phyloP scores from a whole-genome alignment of 2,329 filamentous ascomycete species.

The Fusarium mexicanum region DNA sequence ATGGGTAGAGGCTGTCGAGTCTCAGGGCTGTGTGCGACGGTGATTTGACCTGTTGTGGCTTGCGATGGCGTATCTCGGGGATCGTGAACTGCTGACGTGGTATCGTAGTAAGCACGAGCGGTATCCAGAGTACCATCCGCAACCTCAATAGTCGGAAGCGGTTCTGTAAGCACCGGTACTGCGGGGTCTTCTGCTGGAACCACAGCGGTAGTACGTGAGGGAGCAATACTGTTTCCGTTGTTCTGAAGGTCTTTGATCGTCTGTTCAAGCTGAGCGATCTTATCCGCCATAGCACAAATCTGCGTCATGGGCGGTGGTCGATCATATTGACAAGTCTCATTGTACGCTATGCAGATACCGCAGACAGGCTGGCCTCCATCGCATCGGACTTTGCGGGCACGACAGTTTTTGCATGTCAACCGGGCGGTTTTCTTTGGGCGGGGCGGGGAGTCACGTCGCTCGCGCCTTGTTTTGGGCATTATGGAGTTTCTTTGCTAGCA shows the following conservation, averaged over 20 bases:
- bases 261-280: neutral
- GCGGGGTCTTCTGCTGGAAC: accelerated
- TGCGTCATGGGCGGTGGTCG: neutral
- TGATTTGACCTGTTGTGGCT: neutral
- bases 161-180: accelerated
- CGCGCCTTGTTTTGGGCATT: neutral
- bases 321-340: neutral
- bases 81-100: neutral
- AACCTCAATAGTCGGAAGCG: neutral
- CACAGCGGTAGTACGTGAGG: accelerated
- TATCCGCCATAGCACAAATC: neutral
- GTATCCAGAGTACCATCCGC: neutral
- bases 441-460: neutral
- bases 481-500: neutral
- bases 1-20: neutral
- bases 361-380: neutral
- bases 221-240: neutral
- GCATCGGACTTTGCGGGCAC: neutral
- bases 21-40: neutral
- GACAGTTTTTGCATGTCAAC: neutral
- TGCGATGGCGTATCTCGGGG: neutral
- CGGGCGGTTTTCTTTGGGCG: neutral
- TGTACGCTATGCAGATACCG: neutral
- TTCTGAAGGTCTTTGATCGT: neutral
- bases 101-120: neutral